phyloP scores from a whole-genome alignment of 2,329 filamentous ascomycete genomes.

The Lojkania enalia region DNA sequence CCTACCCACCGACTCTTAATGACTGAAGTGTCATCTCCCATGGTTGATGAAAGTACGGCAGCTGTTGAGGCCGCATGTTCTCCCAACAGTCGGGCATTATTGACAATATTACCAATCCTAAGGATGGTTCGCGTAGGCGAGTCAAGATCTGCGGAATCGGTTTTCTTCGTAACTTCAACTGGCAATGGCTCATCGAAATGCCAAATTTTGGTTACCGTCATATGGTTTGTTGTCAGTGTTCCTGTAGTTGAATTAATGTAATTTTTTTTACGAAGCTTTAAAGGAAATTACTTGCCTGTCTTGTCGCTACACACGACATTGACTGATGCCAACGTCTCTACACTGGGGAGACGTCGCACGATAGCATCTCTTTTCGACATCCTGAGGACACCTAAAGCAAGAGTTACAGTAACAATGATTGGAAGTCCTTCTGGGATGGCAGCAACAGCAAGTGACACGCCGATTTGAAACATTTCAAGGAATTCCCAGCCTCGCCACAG shows the following conservation, averaged over 20 bases:
- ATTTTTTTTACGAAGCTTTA: neutral
- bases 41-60: slow-evolving; percentile 83
- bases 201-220: slow-evolving; percentile 98
- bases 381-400: slow-evolving; percentile 90
- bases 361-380: slow-evolving; percentile 97
- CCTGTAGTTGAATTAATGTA: slow-evolving; percentile 54
- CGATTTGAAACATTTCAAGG: slow-evolving; percentile 96
- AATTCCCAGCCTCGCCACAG: slow-evolving; percentile 86
- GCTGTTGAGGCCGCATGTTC: slow-evolving; percentile 72
- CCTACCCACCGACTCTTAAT: slow-evolving; percentile 90
- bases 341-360: slow-evolving; percentile 91
- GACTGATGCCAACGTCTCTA: slow-evolving; percentile 96
- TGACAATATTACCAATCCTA: slow-evolving; percentile 93
- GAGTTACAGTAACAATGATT: slow-evolving; percentile 96
- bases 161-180: slow-evolving; percentile 60
- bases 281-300: slow-evolving; percentile 62
- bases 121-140: slow-evolving; percentile 78
- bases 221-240: slow-evolving; percentile 95
- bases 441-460: slow-evolving; percentile 92
- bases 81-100: slow-evolving; percentile 82
- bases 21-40: slow-evolving; percentile 63
- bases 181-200: slow-evolving; percentile 72
- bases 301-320: slow-evolving; percentile 99
- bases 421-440: slow-evolving; percentile 95
- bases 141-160: slow-evolving; percentile 61